Evolutionary conservation across 768 basidiomycete genomes (phyloP), one percentile per base, ranked within the genome.

Genomic region (Russula abietina): DNA sequence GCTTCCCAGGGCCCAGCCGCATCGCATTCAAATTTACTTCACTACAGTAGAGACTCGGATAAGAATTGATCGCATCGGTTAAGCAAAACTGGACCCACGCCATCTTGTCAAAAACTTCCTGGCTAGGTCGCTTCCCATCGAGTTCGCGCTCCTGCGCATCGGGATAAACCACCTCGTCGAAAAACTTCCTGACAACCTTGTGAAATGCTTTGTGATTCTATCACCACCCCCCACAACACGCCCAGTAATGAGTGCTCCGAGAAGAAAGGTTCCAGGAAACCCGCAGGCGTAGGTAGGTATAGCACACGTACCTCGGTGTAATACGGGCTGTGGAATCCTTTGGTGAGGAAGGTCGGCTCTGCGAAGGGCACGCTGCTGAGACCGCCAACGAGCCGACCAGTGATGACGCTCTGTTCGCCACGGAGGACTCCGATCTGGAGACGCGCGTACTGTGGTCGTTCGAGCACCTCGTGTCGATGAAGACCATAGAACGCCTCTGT

Each of bases 1-100:
- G 92, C 69, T 88, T 91, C 22, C 90, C 91, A 2, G 95, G 95
- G 7, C 95, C 95, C 77, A 96, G 80, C n/a, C 93, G 82, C 92
- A 97, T 96, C 10, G 91, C 90, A 71, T 92, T 89, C 24, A 98
- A 57, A 68, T 93, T 85, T 32, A 84, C 64, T 60, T 85, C 85
- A 8, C 85, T n/a, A n/a, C n/a, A n/a, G n/a, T 88, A 62, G 4
- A 48, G 28, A 45, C 32, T 36, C 52, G 36, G 52, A 9, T 68
- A 65, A 61, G 53, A 30, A 73, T 55, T 54, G 71, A 72, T 26
- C 43, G 22, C 22, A 9, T 8, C 8, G 0, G 8, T 17, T 3
- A 19, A 12, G 19, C 11, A 16, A 45, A 24, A 22, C 22, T 11
- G 36, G 12, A 22, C 79, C 58, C 62, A 88, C 87, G 91, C 85